A percentile compares a stretch with the other conserved stretches of the same genome.
These are phyloP conservation scores for Corchorus capsularis DNA, from an alignment of 345 rosid genomes.

Conservation along the genomic window DNA sequence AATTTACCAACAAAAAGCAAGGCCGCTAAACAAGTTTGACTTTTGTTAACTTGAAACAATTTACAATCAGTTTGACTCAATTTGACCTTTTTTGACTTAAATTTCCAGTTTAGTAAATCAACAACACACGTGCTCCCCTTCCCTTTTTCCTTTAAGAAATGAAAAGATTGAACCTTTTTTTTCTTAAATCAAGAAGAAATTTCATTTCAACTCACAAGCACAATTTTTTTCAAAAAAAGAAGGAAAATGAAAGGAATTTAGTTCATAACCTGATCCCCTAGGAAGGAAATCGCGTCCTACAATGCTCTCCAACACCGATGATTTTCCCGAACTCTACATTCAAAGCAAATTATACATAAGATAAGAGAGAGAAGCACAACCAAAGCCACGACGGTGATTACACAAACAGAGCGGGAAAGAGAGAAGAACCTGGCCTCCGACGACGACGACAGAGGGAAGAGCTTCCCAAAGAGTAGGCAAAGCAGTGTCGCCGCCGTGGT, in stretches of 20 bases:
- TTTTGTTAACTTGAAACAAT: neutral
- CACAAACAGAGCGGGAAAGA: slow-evolving; percentile 4
- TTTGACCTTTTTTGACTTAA: neutral
- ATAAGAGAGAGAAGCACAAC: neutral
- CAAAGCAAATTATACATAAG: neutral
- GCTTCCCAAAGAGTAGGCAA: slow-evolving; percentile 97
- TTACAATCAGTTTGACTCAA: neutral
- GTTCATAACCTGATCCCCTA: slow-evolving; percentile 83
- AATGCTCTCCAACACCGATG: slow-evolving; percentile 96
- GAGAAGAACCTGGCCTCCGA: slow-evolving; percentile 76
- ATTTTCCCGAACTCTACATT: slow-evolving; percentile 90
- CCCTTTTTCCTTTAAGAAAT: neutral
- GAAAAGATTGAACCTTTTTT: neutral
- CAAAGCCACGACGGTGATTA: slow-evolving; percentile 12
- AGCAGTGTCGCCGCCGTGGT: slow-evolving; percentile 73
- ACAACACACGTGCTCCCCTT: neutral
- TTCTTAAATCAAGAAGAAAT: neutral
- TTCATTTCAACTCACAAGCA: neutral
- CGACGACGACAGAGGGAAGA: slow-evolving; percentile 86
- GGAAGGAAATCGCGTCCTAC: slow-evolving; percentile 98
- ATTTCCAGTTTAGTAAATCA: neutral
- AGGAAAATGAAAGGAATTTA: neutral
- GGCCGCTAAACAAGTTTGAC: neutral
- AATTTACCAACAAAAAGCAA: neutral
- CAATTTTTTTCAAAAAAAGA: neutral